These are phyloP conservation scores for Neurospora pannonica DNA, from an alignment of 495 filamentous ascomycete species.

Conservation along the genomic window DNA sequence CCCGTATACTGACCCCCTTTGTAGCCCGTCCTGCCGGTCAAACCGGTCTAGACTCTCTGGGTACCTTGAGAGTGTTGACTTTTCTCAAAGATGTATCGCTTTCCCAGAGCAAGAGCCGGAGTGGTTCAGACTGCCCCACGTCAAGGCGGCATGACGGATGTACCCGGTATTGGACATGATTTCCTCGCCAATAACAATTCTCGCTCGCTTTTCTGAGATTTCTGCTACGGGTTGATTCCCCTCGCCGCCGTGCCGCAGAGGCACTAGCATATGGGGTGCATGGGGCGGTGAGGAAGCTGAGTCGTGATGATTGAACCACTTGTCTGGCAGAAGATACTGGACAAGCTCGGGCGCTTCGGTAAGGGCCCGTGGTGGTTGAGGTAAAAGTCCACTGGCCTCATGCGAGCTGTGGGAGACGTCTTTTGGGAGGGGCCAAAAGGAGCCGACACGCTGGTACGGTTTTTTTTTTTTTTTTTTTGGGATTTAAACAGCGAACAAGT, in stretches of 20 bases:
- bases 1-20: neutral
- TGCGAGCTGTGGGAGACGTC: conserved; percentile 1
- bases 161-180: neutral
- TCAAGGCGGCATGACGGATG: neutral
- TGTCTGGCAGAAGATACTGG: neutral
- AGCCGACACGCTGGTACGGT: conserved; percentile 1
- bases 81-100: neutral
- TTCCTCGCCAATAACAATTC: neutral
- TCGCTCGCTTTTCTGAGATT: neutral
- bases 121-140: neutral
- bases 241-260: conserved; percentile 1
- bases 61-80: neutral
- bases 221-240: neutral
- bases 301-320: neutral
- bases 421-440: conserved; percentile 1
- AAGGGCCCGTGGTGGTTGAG: conserved; percentile 9
- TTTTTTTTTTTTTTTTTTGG: neutral
- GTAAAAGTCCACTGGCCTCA: conserved; percentile 4
- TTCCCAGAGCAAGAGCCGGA: neutral
- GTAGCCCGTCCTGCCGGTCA: neutral
- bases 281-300: conserved; percentile 17
- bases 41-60: neutral
- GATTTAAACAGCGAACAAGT: neutral
- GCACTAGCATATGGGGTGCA: neutral
- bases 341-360: conserved; percentile 12